Conservation (phyloP, 2,329 filamentous ascomycete species). For the Claviceps lovelessii region DNA sequence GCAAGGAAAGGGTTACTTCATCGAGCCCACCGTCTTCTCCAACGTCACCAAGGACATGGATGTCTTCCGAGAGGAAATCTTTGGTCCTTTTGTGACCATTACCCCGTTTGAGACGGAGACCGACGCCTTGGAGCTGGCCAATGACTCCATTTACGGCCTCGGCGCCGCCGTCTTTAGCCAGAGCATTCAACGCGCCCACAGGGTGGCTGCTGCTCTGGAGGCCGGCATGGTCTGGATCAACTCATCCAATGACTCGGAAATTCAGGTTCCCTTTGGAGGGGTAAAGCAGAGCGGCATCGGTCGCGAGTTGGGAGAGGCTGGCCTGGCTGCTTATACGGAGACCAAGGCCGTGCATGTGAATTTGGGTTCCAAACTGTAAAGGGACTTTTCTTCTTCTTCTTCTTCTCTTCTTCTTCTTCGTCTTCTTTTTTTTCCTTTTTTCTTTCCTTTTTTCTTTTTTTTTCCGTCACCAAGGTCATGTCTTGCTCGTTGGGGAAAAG, state of each 20-base stretch:
- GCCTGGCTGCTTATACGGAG: slow-evolving; percentile 28
- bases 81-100: slow-evolving; percentile 30
- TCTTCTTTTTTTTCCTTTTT: not conserved
- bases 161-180: slow-evolving; percentile 48
- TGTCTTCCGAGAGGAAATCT: slow-evolving; percentile 33
- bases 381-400: not conserved
- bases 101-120: slow-evolving; percentile 27
- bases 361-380: slow-evolving; percentile 21
- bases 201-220: slow-evolving; percentile 41
- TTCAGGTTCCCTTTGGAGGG: slow-evolving; percentile 30
- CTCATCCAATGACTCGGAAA: slow-evolving; percentile 29
- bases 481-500: too few species aligned
- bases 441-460: not conserved
- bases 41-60: slow-evolving; percentile 26
- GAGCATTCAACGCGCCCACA: slow-evolving; percentile 36
- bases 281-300: slow-evolving; percentile 36
- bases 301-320: slow-evolving; percentile 30
- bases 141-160: slow-evolving; percentile 45
- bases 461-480: too few species aligned
- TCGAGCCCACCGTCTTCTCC: slow-evolving; percentile 32
- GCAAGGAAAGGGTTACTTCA: slow-evolving; percentile 30
- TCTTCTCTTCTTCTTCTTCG: too few species aligned
- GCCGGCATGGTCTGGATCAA: slow-evolving; percentile 44
- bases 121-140: slow-evolving; percentile 28
- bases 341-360: slow-evolving; percentile 22